Evolutionary conservation across 257 asterid species (phyloP).

Genomic region (Thymus quinquecostatus): DNA sequence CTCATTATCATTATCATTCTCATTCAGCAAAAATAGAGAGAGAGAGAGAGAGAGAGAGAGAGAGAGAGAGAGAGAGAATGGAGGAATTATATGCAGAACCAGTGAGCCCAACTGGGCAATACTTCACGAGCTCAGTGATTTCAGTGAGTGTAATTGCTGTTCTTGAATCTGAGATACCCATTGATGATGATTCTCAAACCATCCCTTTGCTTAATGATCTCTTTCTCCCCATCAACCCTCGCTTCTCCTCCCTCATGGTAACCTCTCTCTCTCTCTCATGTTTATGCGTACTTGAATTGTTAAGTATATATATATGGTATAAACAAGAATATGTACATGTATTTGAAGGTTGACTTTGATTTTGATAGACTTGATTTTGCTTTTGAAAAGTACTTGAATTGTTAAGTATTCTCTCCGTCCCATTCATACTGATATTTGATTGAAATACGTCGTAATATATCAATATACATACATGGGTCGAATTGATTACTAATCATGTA

Average conservation of each 20-base stretch:
- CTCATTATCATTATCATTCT: no score
- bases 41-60: no score
- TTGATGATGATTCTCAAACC: constrained; percentile 45
- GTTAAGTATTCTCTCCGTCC: background rate
- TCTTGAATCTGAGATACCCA: constrained; percentile 42
- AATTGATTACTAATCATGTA: no score
- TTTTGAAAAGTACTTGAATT: background rate
- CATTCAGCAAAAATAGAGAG: no score
- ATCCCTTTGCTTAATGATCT: constrained; percentile 28
- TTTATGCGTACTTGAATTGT: no score
- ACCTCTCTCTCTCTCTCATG: background rate
- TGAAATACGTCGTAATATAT: no score
- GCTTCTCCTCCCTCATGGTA: constrained; percentile 63
- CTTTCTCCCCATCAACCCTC: constrained; percentile 55
- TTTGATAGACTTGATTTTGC: background rate
- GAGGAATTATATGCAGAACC: constrained; percentile 36
- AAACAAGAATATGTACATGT: no score
- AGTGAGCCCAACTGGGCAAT: constrained; percentile 54
- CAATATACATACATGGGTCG: no score
- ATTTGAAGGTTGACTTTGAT: no score
- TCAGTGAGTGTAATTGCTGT: constrained; percentile 47
- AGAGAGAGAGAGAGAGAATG: background rate
- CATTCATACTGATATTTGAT: no score
- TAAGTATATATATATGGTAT: no score
- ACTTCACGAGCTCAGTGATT: constrained; percentile 53